Evolutionary conservation across 129 eudicot genomes (phyloP).

Genomic region (Apium graveolens): DNA sequence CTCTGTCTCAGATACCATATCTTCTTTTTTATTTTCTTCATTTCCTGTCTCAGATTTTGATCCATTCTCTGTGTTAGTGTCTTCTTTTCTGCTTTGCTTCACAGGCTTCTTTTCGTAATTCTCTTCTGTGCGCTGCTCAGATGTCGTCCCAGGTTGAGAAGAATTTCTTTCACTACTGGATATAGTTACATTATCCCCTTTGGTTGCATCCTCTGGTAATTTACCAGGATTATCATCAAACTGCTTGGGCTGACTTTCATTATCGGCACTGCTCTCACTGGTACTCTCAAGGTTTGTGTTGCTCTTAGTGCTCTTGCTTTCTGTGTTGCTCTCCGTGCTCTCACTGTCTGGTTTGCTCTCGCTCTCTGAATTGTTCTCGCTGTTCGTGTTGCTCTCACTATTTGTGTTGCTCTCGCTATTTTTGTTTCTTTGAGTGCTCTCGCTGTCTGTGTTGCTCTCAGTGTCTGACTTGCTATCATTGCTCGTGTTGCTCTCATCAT

Average conservation of each 20-base stretch:
- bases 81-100: constrained; percentile 17
- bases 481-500: too few relatives aligned
- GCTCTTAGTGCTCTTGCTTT: constrained; percentile 11
- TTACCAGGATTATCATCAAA: constrained; percentile 90
- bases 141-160: constrained; percentile 27
- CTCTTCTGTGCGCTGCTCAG: constrained; percentile 21
- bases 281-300: constrained; percentile 4
- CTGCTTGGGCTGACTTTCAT: constrained; percentile 45
- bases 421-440: constrained; percentile 16
- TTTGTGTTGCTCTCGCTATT: constrained; percentile 19
- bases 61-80: constrained; percentile 22
- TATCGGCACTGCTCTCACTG: background rate
- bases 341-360: constrained; percentile 21
- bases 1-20: constrained; percentile 23
- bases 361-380: background rate
- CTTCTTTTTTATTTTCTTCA: constrained; percentile 18
- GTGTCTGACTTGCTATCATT: constrained; percentile 40
- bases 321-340: constrained; percentile 18
- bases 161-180: constrained; percentile 28
- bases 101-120: constrained; percentile 22
- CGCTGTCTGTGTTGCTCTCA: constrained; percentile 28
- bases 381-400: background rate
- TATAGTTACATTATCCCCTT: constrained; percentile 42
- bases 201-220: constrained; percentile 92
- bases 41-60: constrained; percentile 20